Percentiles rank a stretch among this genome's conserved stretches.
Conservation (phyloP, 345 rosid genomes). For the Moricandia arvensis region DNA sequence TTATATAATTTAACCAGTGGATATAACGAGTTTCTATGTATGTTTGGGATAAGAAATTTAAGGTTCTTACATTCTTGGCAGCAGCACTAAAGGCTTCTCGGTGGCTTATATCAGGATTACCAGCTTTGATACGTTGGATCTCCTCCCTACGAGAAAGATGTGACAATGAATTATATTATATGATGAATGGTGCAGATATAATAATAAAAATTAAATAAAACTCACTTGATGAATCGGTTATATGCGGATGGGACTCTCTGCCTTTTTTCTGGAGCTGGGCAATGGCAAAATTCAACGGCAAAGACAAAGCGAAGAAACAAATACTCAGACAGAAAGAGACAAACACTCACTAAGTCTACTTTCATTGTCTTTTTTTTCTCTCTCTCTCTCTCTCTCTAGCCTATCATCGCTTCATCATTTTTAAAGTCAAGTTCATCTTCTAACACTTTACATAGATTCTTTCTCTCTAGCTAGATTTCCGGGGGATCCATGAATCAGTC, state of each 20-base stretch:
- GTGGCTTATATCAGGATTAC: conserved; percentile 1
- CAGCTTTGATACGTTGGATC: not conserved
- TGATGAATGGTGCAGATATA: not conserved
- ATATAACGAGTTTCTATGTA: not conserved
- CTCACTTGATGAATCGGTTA: conserved; percentile 99
- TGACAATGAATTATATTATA: not conserved
- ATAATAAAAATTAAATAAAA: not conserved
- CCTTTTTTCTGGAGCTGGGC: conserved; percentile 99
- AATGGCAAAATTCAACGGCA: conserved; percentile 36
- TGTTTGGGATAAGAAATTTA: not conserved
- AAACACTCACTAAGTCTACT: conserved; percentile 46
- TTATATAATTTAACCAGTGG: not conserved
- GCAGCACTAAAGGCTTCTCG: not conserved
- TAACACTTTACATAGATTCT: conserved; percentile 27
- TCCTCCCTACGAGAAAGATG: not conserved
- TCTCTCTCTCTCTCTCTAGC: conserved; percentile 40
- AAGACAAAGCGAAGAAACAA: conserved; percentile 36
- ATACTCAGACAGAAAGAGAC: conserved; percentile 43
- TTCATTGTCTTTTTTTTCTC: conserved; percentile 15
- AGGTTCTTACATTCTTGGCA: not conserved
- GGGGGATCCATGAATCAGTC: conserved; percentile 38
- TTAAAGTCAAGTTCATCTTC: conserved; percentile 21
- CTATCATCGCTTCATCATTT: conserved; percentile 66
- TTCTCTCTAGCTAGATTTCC: conserved; percentile 51
- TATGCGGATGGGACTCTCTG: conserved; percentile 99